Evolutionary conservation across 192 early-diverging fungal species (phyloP), one percentile per base, ranked within the genome.

Genomic region (Linnemannia zychae): DNA sequence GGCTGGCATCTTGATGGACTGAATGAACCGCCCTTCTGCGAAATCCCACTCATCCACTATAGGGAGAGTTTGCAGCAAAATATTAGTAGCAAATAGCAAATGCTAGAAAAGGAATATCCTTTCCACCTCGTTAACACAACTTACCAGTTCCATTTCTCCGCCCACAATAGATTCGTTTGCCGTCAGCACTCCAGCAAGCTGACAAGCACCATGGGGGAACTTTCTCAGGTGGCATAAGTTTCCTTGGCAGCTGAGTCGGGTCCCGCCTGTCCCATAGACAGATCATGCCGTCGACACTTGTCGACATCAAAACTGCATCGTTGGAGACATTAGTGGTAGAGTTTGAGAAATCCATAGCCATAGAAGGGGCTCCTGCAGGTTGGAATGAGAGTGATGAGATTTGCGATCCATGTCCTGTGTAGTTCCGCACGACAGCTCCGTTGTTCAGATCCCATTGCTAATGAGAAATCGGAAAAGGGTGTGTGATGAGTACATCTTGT

Each of bases 1-100:
- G 28, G 90, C 88, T 28, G 98, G 97, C 88, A 99, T 91, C 33
- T 92, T 92, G 69, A 98, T 88, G 1, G 94, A 91, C 50, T 95
- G 93, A 24, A 97, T 86, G 3, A 93, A 86, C 50, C 91, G 90
- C 16, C 93, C 88, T 34, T 90, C 91, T 0, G 78, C 87, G 79
- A 95, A 88, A 81, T 98, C 97, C 83, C 92, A 97, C 84, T 98
- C 98, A 85, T 99, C 98, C 13, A 99, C 94, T 92, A 65, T 17
- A 37, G 5, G n/a, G n/a, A n/a, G n/a, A n/a, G n/a, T n/a, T n/a
- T n/a, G n/a, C n/a, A n/a, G n/a, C n/a, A n/a, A n/a, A n/a, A n/a
- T n/a, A n/a, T n/a, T n/a, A n/a, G n/a, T n/a, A n/a, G n/a, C n/a
- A n/a, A n/a, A n/a, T n/a, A n/a, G n/a, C n/a, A n/a, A n/a, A n/a